Base-by-base conservation (phyloP, 805 yeast genomes). In the Pichia gijzeniarum region DNA sequence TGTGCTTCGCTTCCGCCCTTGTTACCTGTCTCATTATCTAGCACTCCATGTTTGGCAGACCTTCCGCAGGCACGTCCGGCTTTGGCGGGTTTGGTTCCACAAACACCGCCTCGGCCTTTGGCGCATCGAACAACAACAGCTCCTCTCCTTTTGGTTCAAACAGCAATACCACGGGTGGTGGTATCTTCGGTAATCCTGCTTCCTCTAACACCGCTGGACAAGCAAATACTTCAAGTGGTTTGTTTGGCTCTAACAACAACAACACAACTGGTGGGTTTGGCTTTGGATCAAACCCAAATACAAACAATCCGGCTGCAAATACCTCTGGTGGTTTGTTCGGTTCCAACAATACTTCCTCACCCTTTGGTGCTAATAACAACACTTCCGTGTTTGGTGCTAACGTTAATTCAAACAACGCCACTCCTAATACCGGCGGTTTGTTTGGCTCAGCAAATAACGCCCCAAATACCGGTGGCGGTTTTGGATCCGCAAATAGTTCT, bases 31-130 rank as follows among this genome's bases (percentile, higher is more conserved):
- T 13, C 35, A 7, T 20, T 32, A 8, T 7, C 40, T 0, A 19
- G 28, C 28, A 25, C 28, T 25, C 28, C 28, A 68, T 76, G 80
- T 76, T 76, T 65, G 77, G 79, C 39, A 59, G 66, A 49, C 56
- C 73, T 40, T 55, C 71, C 19, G 46, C 53, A 25, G 62, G 68
- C 13, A 58, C 65, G 18, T 67, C 76, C 39, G 80, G 80, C 17
- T 76, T 76, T 58, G 80, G 80, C 12, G 79, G 79, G 2, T 50
- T 50, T 43, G 53, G 53, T 12, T 17, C 47, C 3, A 17, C 40
- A 9, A 30, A 19, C 20, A 32, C 27, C 27, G 16, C 40, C n/a
- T 19, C 43, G 4, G 25, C 42, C 1, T 34, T 34, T 41, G 54
- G 58, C 30, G 40, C 56, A 48, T 51, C 38, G 53, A 39, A 53